Evolutionary conservation across 805 yeast species (phyloP).

Genomic region (Schwanniomyces yamadae): DNA sequence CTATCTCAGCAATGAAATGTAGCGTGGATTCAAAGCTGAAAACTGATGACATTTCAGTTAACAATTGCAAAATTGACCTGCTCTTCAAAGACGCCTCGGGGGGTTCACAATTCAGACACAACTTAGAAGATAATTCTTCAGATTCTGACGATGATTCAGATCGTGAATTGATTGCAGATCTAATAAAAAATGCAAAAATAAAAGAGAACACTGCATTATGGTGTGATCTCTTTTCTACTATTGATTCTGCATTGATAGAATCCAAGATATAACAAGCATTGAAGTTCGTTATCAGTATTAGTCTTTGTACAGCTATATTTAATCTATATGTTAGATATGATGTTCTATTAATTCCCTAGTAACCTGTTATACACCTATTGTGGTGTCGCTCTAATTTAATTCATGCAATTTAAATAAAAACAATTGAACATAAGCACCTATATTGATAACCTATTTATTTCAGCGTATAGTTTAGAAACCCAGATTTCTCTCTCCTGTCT

Average conservation of each 20-base stretch:
- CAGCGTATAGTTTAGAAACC: conserved; percentile 53
- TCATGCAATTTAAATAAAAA: not conserved
- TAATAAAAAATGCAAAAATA: conserved; percentile 4
- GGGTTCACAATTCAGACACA: too few species aligned
- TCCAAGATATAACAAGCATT: not conserved
- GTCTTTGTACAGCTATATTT: not conserved
- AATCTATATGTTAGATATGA: too few species aligned
- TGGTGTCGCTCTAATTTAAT: too few species aligned
- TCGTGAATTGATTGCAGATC: conserved; percentile 18
- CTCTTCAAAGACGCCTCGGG: not conserved
- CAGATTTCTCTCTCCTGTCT: conserved; percentile 81
- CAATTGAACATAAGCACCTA: not conserved
- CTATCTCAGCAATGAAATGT: not conserved
- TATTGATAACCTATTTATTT: conserved; percentile 42
- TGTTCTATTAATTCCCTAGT: too few species aligned
- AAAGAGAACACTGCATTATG: conserved; percentile 3
- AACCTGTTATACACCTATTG: too few species aligned
- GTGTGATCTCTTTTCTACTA: conserved; percentile 14
- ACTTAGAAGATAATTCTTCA: not conserved
- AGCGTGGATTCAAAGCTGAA: too few species aligned
- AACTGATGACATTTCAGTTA: not conserved
- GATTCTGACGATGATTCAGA: conserved; percentile 18
- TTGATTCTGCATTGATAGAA: conserved; percentile 14
- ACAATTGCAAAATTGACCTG: conserved; percentile 2
- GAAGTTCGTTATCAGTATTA: not conserved